Evolutionary conservation across 192 early-diverging fungal genomes (phyloP), one percentile per base, ranked within the genome.

Genomic region (Backusella tarrabulga): DNA sequence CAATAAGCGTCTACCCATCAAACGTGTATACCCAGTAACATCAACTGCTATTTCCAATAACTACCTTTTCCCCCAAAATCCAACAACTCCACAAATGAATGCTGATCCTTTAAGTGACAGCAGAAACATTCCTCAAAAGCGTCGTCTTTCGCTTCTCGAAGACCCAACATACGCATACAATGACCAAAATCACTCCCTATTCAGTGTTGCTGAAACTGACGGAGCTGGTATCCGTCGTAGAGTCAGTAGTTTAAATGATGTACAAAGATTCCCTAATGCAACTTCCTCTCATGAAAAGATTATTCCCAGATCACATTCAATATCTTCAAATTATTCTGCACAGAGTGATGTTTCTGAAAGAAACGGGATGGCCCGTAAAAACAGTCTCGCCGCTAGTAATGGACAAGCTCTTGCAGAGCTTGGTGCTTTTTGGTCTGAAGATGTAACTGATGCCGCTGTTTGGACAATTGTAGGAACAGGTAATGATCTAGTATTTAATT

Each of bases 381-480:
- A 72, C 21, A 81, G 80, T 70, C 42, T 67, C 9, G 67, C 80
- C 11, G 35, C 69, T 21, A 70, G 36, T 40, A 70, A 38, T 70
- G 68, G 38, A n/a, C 38, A 56, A 32, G 71, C 71, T 23, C 41
- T 74, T 15, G 35, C 77, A 15, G 15, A 36, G 21, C 40, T 79
- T 41, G 76, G 76, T 19, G 73, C 90, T 87, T 81, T 88, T 66
- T 91, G 90, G 90, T 87, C 87, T 8, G 93, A 95, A 75, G 92
- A 93, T 81, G 91, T 95, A 12, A 90, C 90, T 2, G 95, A 97
- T 85, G 85, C 86, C 7, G 92, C 94, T 1, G 91, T 97, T 50
- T 97, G 96, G 96, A 97, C 96, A 19, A 92, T 97, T 77, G 94
- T 97, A 15, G 93, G 95, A 36, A 93, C 92, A 3, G 77, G 71